Evolutionary conservation across 106 monocot genomes (phyloP).

Genomic region (Cymbidium sinense): DNA sequence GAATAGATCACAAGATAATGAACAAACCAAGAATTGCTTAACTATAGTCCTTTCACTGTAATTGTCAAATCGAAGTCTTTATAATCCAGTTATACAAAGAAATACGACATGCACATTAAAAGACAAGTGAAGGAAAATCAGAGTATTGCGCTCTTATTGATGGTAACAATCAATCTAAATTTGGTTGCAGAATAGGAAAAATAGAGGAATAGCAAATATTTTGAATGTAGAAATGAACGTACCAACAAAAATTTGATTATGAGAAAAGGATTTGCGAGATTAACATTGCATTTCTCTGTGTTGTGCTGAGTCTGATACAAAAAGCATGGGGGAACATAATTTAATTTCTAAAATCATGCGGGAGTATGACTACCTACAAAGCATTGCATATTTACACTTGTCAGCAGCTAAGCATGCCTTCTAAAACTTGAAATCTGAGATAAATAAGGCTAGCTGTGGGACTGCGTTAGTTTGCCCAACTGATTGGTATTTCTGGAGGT

Average conservation of each 20-base stretch:
- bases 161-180: not conserved
- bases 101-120: not conserved
- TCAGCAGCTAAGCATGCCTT: not conserved
- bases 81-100: not conserved
- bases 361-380: not conserved
- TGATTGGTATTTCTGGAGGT: not conserved
- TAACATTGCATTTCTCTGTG: not conserved
- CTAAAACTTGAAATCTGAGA: constrained; percentile 4
- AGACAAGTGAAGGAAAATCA: not conserved
- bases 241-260: not conserved
- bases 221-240: not conserved
- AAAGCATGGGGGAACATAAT: not conserved
- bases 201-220: not conserved
- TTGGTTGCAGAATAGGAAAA: too few relatives aligned
- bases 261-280: not conserved
- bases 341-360: not conserved
- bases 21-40: too few relatives aligned
- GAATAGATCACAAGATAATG: too few relatives aligned
- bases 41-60: not conserved
- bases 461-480: not conserved
- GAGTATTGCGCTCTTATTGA: too few relatives aligned
- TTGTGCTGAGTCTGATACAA: not conserved
- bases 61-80: not conserved
- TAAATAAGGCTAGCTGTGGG: not conserved
- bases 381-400: not conserved